phyloP scores from a whole-genome alignment of 805 yeast species.

The Saturnispora serradocipensis region DNA sequence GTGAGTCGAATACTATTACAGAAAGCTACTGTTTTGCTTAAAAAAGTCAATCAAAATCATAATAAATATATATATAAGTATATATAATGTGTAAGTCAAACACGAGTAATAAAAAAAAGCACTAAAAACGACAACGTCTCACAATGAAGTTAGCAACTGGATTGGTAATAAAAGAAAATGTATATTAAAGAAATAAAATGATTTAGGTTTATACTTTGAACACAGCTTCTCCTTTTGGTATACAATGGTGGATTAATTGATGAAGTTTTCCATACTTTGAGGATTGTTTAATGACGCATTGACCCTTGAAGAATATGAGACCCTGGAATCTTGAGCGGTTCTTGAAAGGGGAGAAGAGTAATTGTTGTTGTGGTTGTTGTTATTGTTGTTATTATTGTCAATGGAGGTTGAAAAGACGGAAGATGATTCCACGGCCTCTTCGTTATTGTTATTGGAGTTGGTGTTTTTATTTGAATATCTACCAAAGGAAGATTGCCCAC shows the following conservation, averaged over 20 bases:
- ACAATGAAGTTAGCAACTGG: background rate
- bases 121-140: background rate
- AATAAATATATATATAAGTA: background rate
- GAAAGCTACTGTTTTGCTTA: background rate
- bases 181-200: background rate
- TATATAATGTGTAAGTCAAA: background rate
- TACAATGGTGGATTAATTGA: background rate
- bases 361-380: background rate
- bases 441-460: slow-evolving; percentile 7
- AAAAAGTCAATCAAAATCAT: background rate
- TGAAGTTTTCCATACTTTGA: background rate
- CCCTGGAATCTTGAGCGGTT: slow-evolving; percentile 19
- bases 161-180: background rate
- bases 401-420: slow-evolving; percentile 13
- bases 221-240: background rate
- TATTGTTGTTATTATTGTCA: background rate
- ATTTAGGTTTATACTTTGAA: background rate
- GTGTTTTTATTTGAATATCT: slow-evolving; percentile 2
- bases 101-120: background rate
- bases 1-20: background rate
- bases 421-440: slow-evolving; percentile 1
- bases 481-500: background rate
- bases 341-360: slow-evolving; percentile 13
- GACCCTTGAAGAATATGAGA: slow-evolving; percentile 16
- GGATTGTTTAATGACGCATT: background rate